Evolutionary conservation across 805 yeast species (phyloP), one percentile per base, ranked within the genome.

Genomic region (Yarrowia bubula): DNA sequence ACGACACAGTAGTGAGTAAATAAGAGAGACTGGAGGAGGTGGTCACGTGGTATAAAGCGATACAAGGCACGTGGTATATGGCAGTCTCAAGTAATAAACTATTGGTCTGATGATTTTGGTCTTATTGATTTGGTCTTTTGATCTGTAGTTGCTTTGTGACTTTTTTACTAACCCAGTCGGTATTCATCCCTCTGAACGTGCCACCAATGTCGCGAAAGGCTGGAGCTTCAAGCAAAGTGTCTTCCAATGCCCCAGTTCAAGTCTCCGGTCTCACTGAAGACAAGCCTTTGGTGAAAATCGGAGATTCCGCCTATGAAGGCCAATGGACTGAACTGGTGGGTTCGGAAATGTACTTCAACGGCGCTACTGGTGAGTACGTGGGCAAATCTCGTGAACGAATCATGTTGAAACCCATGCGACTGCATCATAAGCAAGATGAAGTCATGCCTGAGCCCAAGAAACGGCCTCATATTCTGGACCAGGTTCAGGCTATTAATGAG

Each of bases 321-420:
- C 77, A 79, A 22, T 92, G 98, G 97, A 80, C 81, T 47, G 83
- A 83, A 64, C 75, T 90, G 2, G 86, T 90, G 1, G 98, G 98
- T 0, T 88, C 96, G 0, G 97, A 84, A 67, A 72, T 84, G 46
- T 82, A 75, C 33, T 70, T 75, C n/a, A 67, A 68, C 14, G 61
- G 66, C 8, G 63, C 67, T 14, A 75, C 75, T 13, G 75, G 75
- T 35, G 70, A 68, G 15, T 53, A 70, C 14, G 44, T 71, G 13
- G 77, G 75, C 22, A 64, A 66, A 46, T 53, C 74, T 0, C 55
- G 73, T 4, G 66, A 70, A 31, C 68, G 76, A n/a, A 65, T 75
- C 35, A 46, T 65, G 47, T 68, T 75, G 18, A 53, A 51, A 32
- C 70, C 71, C 17, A 57, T 65, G 41, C 14, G 61, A 38, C 53